Evolutionary conservation across 1,284 basidiomycete genomes (phyloP), one percentile per base, ranked within the genome.

Genomic region (Sphagnurus paluster): DNA sequence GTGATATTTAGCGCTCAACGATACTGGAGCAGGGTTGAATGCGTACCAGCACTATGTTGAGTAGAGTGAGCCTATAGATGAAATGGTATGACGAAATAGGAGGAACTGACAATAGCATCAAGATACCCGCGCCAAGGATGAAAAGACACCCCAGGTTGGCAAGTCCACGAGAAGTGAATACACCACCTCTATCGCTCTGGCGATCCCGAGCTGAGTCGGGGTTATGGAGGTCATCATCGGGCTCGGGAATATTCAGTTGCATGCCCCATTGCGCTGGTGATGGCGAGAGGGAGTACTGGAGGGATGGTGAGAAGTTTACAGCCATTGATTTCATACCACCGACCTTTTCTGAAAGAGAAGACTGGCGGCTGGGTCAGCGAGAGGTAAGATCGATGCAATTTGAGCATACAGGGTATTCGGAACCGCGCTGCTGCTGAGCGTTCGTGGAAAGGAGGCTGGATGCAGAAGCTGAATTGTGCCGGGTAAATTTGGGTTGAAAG

Each of bases 61-160:
- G 36, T 38, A 13, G 25, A 16, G 6, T 32, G 20, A 37, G 41
- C 26, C 23, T 2, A 38, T 9, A 40, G 10, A 14, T 16, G 38
- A 6, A 21, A n/a, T n/a, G n/a, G n/a, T n/a, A 19, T 17, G 21
- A 7, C 16, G 26, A 14, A 36, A 6, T 23, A n/a, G 23, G 9
- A 23, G 19, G 28, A 29, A 66, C 80, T 57, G 55, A 81, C 80
- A 82, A 83, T 24, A 80, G 69, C 28, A 63, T 66, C 42, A 87
- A 41, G 17, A 81, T 68, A 1, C 69, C 69, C 0, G 72, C 16
- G 4, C 59, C 57, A 4, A 87, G 64, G 37, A 87, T 52, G 26
- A 74, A 52, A 5, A 88, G 68, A 63, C 82, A 87, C 0, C 86
- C 85, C 2, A 88, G 58, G 57, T 88, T 88, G 40, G 67, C 66